These are phyloP conservation scores for Diaporthe capsici DNA, from an alignment of 2,329 filamentous ascomycete species.

Conservation along the genomic window DNA sequence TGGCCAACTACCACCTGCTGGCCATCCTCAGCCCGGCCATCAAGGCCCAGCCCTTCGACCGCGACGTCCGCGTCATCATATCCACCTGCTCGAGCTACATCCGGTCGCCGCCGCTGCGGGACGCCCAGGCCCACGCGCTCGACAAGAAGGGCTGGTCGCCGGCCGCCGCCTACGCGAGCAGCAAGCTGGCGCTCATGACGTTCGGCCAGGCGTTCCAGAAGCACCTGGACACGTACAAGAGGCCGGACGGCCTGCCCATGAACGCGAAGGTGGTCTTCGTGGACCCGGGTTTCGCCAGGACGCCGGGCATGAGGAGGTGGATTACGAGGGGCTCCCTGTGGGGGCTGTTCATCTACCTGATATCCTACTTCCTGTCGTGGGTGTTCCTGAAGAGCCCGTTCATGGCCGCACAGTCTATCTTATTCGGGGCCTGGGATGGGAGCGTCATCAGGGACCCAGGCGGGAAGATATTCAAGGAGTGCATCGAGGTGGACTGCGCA, in stretches of 20 bases:
- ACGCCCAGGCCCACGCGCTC: conserved; percentile 57
- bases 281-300: conserved; percentile 88
- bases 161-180: conserved; percentile 72
- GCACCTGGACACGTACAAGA: conserved; percentile 85
- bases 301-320: conserved; percentile 90
- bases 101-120: conserved; percentile 76
- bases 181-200: conserved; percentile 85
- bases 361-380: conserved; percentile 87
- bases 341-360: conserved; percentile 82
- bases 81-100: conserved; percentile 92
- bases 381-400: conserved; percentile 87
- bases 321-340: conserved; percentile 86
- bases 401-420: conserved; percentile 87
- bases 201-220: conserved; percentile 95
- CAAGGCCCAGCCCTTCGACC: conserved; percentile 90
- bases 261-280: conserved; percentile 88
- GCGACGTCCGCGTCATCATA: conserved; percentile 91
- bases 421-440: conserved; percentile 88
- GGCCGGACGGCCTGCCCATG: conserved; percentile 86
- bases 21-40: conserved; percentile 92
- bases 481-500: conserved; percentile 79
- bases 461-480: conserved; percentile 89
- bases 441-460: conserved; percentile 75
- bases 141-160: conserved; percentile 68
- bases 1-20: conserved; percentile 95